Evolutionary conservation across 2,329 filamentous ascomycete species (phyloP), one percentile per base, ranked within the genome.

Genomic region (Epichloe brachyelytri): DNA sequence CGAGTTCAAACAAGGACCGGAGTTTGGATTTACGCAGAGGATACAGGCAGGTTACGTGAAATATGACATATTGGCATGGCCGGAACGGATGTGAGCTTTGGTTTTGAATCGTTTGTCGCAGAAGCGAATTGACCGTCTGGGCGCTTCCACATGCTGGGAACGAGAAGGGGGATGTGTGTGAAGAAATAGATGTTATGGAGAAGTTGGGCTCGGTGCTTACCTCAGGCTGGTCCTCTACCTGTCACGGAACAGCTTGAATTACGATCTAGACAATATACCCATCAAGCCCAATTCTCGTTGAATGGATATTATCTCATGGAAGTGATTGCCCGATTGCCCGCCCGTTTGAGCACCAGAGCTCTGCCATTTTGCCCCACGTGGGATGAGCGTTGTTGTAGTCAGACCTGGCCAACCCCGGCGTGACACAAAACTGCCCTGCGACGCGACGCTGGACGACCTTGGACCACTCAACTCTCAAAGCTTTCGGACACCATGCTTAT

Each of bases 11-110:
- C 30, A 41, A 43, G 17, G 37, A 43, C 15, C 14, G 59, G 59
- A 60, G 59, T 60, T 60, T 55, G 59, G 59, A 55, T 60, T 49
- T 56, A 52, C 43, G 51, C 44, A 51, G 48, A 40, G 49, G 52
- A n/a, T 43, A 37, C 37, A 41, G 52, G 51, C 43, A 50, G 38
- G 49, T 51, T 55, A 55, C 50, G 53, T 55, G 56, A 49, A 56
- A 54, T 39, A 57, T 52, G 57, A 59, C 33, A 48, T n/a, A 39
- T 37, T 15, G 19, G 51, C 51, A 46, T 46, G 51, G 37, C 30
- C 43, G 43, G 37, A 49, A 49, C 10, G 43, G 39, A 43, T 41
- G 37, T 22, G 30, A 17, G 11, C 20, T 49, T 52, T 37, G 15
- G 30, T 48, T 50, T 50, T 41, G n/a, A 49, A 40, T 34, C 19